Percentiles rank a stretch among this genome's conserved stretches.
These are phyloP conservation scores for Mucor saturninus DNA, from an alignment of 371 early-diverging fungal genomes.

Conservation along the genomic window DNA sequence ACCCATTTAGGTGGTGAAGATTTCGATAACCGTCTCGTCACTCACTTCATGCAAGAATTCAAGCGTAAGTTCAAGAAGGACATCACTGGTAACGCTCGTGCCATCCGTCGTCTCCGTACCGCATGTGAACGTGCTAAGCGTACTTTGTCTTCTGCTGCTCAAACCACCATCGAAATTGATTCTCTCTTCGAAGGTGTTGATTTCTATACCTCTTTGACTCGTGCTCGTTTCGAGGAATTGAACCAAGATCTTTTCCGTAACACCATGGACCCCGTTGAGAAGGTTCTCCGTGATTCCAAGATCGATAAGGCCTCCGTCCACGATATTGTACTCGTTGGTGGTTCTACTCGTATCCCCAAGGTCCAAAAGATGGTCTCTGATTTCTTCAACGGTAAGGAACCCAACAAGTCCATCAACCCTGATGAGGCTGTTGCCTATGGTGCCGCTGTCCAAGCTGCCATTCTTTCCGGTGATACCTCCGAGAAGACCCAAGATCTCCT, in stretches of 20 bases:
- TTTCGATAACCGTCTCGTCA: constrained; percentile 91
- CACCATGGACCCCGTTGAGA: constrained; percentile 85
- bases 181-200: constrained; percentile 92
- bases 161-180: constrained; percentile 90
- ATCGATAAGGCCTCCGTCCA: constrained; percentile 91
- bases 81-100: constrained; percentile 84
- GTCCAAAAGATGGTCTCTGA: constrained; percentile 98
- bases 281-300: constrained; percentile 92
- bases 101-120: constrained; percentile 92
- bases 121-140: constrained; percentile 98
- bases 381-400: constrained; percentile 96
- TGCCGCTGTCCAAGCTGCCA: constrained; percentile 96
- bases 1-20: constrained; percentile 99
- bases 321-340: constrained; percentile 99
- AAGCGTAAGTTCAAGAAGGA: constrained; percentile 87
- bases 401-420: constrained; percentile 95
- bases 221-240: constrained; percentile 95
- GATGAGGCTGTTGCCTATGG: constrained; percentile 98
- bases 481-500: constrained; percentile 75
- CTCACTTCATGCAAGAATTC: constrained; percentile 85
- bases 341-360: constrained; percentile 99
- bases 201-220: constrained; percentile 85
- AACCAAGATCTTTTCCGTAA: constrained; percentile 86
- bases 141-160: constrained; percentile 87
- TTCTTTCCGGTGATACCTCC: constrained; percentile 77